These are phyloP conservation scores for Rhizophlyctis rosea DNA, from an alignment of 192 early-diverging fungal genomes.

Conservation along the genomic window DNA sequence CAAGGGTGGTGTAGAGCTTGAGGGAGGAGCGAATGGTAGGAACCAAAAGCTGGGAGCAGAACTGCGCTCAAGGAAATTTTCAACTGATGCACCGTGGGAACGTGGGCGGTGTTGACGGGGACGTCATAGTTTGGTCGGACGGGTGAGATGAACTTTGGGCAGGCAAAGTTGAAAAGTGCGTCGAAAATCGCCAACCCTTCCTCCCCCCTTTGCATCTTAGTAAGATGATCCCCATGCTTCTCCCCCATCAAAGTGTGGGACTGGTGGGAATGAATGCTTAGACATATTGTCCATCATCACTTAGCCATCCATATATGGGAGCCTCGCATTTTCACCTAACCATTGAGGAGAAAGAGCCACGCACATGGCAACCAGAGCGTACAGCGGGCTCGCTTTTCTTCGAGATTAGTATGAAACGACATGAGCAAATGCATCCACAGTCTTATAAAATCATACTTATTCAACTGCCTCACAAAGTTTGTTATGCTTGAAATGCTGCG, in stretches of 20 bases:
- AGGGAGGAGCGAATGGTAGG: conserved; percentile 90
- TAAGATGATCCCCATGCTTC: conserved; percentile 88
- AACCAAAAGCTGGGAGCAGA: conserved; percentile 72
- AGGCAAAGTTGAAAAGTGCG: conserved; percentile 86
- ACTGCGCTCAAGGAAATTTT: conserved; percentile 85
- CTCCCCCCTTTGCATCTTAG: conserved; percentile 85
- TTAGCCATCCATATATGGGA: no score
- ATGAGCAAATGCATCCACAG: conserved; percentile 77
- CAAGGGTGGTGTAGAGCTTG: conserved; percentile 93
- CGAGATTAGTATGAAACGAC: conserved; percentile 77
- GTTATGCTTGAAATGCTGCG: no score
- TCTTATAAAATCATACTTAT: no score
- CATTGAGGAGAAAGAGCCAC: conserved; percentile 89
- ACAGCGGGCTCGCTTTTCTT: conserved; percentile 97
- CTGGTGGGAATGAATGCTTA: conserved; percentile 5
- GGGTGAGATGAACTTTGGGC: conserved; percentile 94
- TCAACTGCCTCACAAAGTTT: no score
- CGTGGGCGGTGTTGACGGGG: conserved; percentile 35
- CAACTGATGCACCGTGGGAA: conserved; percentile 76
- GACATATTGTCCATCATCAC: no score
- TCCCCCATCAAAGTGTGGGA: conserved; percentile 82
- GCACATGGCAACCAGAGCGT: conserved; percentile 85
- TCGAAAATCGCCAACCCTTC: conserved; percentile 80
- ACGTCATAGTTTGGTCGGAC: conserved; percentile 82
- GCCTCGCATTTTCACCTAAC: conserved; percentile 78